These are phyloP conservation scores for Fusarium succisae DNA, from an alignment of 2,329 filamentous ascomycete genomes.

Conservation along the genomic window DNA sequence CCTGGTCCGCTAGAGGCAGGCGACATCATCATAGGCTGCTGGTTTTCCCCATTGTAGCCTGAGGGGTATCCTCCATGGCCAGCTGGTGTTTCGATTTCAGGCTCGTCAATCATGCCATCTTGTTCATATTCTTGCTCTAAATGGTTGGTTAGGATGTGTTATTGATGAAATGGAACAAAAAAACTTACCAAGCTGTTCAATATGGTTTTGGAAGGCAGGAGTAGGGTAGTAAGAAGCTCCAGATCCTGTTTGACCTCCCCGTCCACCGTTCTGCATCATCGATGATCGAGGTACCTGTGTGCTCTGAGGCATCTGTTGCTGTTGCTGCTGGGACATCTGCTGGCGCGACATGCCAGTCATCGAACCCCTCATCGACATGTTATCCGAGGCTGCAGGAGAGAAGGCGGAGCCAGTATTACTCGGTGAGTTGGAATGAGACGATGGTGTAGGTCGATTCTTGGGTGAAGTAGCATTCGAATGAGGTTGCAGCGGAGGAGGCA, in stretches of 20 bases:
- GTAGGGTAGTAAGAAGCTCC: constrained; percentile 77
- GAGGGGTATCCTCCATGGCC: constrained; percentile 73
- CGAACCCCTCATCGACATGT: constrained; percentile 55
- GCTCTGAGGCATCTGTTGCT: constrained; percentile 38
- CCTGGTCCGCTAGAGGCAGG: constrained; percentile 51
- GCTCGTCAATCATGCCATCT: constrained; percentile 87
- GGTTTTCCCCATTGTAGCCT: constrained; percentile 59
- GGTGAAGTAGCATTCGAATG: constrained; percentile 70
- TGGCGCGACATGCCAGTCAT: constrained; percentile 47
- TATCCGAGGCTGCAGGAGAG: constrained; percentile 58
- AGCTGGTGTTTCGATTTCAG: constrained; percentile 73
- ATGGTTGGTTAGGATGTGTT: constrained; percentile 72
- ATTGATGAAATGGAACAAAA: constrained; percentile 56
- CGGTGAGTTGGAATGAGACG: constrained; percentile 75
- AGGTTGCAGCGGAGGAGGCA: constrained; percentile 57
- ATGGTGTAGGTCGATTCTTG: constrained; percentile 82
- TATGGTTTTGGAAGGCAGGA: constrained; percentile 87
- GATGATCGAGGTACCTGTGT: constrained; percentile 43
- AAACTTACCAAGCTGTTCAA: constrained; percentile 91
- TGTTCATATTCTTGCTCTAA: constrained; percentile 98
- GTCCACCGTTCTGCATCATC: constrained; percentile 50
- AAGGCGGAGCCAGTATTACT: constrained; percentile 59
- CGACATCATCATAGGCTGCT: constrained; percentile 55
- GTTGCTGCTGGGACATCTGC: constrained; percentile 44
- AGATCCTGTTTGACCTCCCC: constrained; percentile 51